A percentile compares a stretch with the other conserved stretches of the same genome.
These are phyloP conservation scores for Linderina pennispora DNA, from an alignment of 192 early-diverging fungal species.

Conservation along the genomic window DNA sequence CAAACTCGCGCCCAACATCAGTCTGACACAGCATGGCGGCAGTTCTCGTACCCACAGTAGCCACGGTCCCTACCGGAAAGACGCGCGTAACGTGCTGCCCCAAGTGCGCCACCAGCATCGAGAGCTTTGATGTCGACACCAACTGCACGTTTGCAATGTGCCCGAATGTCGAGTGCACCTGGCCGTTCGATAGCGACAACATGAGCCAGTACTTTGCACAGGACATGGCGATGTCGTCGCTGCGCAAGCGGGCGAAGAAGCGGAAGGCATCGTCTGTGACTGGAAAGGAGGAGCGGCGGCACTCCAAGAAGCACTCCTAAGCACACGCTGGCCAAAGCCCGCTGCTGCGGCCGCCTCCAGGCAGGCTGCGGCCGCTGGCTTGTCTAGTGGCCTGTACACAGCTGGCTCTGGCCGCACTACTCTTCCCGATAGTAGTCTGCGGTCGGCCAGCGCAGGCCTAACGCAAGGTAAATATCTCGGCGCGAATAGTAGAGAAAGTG, in stretches of 20 bases:
- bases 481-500: conserved; percentile 1
- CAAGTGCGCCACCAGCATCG: conserved; percentile 20
- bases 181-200: conserved; percentile 28
- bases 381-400: conserved; percentile 4
- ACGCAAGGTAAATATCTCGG: conserved; percentile 22
- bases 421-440: neutral
- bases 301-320: neutral
- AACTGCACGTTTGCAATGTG: conserved; percentile 42
- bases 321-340: too few species aligned
- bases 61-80: too few species aligned
- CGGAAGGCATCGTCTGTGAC: conserved; percentile 21
- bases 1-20: too few species aligned
- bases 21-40: conserved; percentile 3
- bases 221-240: conserved; percentile 29
- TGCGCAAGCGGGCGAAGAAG: conserved; percentile 33
- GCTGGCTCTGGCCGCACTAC: neutral
- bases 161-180: conserved; percentile 28
- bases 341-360: neutral
- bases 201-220: conserved; percentile 33
- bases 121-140: conserved; percentile 32
- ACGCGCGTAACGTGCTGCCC: too few species aligned
- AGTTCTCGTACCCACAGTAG: too few species aligned
- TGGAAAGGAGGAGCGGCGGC: conserved; percentile 14
- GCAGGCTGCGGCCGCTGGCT: neutral
- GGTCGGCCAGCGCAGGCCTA: neutral